Evolutionary conservation across 805 yeast species (phyloP).

Genomic region (Isabelozyma pseudorhagii): DNA sequence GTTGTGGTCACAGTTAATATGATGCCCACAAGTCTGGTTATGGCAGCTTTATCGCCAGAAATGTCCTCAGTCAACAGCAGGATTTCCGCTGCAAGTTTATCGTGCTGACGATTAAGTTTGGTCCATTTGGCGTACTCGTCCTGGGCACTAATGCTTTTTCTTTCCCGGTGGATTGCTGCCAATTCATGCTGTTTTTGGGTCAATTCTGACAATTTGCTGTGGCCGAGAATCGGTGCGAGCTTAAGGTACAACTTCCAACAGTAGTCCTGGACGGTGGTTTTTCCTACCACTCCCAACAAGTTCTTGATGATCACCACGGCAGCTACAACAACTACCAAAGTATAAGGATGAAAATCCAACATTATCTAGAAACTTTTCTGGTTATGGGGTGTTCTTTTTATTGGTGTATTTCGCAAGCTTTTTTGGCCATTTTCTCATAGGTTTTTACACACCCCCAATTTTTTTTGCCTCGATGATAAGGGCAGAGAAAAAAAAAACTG

Average conservation of each 20-base stretch:
- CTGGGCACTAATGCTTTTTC: constrained; percentile 72
- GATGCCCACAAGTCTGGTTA: constrained; percentile 31
- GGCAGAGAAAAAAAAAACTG: too few relatives aligned
- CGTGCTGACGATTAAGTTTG: constrained; percentile 72
- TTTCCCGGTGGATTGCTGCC: constrained; percentile 44
- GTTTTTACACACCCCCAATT: not conserved
- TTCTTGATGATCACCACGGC: constrained; percentile 35
- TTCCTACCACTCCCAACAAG: constrained; percentile 34
- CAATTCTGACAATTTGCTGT: constrained; percentile 22
- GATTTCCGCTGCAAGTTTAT: constrained; percentile 53
- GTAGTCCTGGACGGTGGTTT: constrained; percentile 24
- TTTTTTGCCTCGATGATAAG: not conserved
- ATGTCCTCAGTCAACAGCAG: constrained; percentile 39
- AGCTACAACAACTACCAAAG: constrained; percentile 30
- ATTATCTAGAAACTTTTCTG: constrained; percentile 1
- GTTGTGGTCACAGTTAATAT: constrained; percentile 39
- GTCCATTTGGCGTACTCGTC: constrained; percentile 97
- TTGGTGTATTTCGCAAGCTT: too few relatives aligned
- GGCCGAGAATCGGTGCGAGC: constrained; percentile 31
- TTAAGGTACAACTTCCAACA: constrained; percentile 38
- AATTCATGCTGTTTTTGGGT: constrained; percentile 41
- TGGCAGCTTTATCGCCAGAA: constrained; percentile 26
- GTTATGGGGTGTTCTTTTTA: too few relatives aligned
- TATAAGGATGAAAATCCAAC: constrained; percentile 32
- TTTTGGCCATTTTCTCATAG: not conserved